These are phyloP conservation scores for Anthostomella pinea DNA, from an alignment of 2,329 filamentous ascomycete species.

Conservation along the genomic window DNA sequence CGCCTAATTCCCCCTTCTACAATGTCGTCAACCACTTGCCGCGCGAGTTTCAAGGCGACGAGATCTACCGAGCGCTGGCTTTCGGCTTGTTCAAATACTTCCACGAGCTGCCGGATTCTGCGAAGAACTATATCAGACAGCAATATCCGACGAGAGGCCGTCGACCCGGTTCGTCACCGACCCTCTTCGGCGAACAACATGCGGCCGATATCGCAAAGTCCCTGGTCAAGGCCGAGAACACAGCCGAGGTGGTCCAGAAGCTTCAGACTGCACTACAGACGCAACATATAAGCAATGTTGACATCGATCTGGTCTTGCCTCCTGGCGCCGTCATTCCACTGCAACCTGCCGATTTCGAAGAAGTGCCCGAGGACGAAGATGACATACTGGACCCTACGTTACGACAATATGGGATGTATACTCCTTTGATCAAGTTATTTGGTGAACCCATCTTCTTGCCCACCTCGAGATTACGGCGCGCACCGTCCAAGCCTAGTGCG, in stretches of 20 bases:
- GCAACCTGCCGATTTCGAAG: constrained; percentile 56
- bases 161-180: constrained; percentile 61
- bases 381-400: constrained; percentile 62
- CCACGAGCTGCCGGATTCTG: constrained; percentile 72
- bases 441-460: constrained; percentile 85
- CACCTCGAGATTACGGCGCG: constrained; percentile 77
- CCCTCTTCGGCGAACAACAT: constrained; percentile 86
- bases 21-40: constrained; percentile 85
- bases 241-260: constrained; percentile 67
- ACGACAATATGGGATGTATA: constrained; percentile 74
- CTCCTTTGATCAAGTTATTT: constrained; percentile 71
- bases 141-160: constrained; percentile 53
- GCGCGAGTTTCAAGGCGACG: constrained; percentile 92
- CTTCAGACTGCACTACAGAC: constrained; percentile 75
- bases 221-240: constrained; percentile 80
- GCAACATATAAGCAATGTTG: constrained; percentile 79
- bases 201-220: constrained; percentile 84
- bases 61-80: constrained; percentile 84
- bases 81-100: constrained; percentile 96
- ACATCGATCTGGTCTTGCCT: constrained; percentile 83
- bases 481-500: constrained; percentile 81
- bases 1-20: constrained; percentile 89
- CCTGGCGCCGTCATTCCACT: constrained; percentile 70
- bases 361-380: constrained; percentile 60
- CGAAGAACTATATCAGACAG: constrained; percentile 68